Evolutionary conservation across 2,329 filamentous ascomycete genomes (phyloP).

Genomic region (Fusarium tuaranense): DNA sequence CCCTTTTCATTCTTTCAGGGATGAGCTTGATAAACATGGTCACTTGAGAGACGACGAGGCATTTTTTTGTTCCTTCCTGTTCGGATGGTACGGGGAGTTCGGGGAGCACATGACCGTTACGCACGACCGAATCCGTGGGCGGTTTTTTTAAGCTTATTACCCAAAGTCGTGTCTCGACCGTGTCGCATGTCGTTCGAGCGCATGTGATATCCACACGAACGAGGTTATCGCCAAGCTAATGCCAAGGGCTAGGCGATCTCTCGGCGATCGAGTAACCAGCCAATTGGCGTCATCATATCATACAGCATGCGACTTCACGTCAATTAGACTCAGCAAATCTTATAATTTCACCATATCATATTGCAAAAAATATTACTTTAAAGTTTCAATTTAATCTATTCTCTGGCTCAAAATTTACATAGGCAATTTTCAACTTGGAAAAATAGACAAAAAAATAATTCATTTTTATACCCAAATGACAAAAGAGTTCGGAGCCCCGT

Average conservation of each 20-base stretch:
- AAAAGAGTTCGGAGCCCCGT: conserved; percentile 47
- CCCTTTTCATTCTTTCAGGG: background rate
- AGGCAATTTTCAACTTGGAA: background rate
- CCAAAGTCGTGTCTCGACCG: background rate
- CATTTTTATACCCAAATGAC: background rate
- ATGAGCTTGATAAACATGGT: background rate
- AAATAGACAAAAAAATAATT: background rate
- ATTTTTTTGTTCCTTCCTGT: background rate
- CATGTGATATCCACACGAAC: conserved; percentile 17
- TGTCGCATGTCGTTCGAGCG: background rate
- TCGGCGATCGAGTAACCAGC: conserved; percentile 23
- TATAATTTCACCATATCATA: background rate
- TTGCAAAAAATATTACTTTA: background rate
- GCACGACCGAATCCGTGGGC: background rate
- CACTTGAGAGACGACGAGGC: background rate
- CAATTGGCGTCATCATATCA: conserved; percentile 12
- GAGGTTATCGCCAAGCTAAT: conserved; percentile 34
- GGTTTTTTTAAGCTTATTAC: conserved; percentile 39
- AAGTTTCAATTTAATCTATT: background rate
- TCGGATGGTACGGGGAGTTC: conserved; percentile 27
- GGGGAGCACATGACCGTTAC: conserved; percentile 10
- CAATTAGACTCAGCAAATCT: background rate
- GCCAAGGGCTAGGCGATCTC: conserved; percentile 39
- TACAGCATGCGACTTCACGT: conserved; percentile 12
- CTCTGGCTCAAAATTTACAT: background rate